phyloP scores from a whole-genome alignment of 495 filamentous ascomycete genomes.

The Recurvomyces mirabilis region DNA sequence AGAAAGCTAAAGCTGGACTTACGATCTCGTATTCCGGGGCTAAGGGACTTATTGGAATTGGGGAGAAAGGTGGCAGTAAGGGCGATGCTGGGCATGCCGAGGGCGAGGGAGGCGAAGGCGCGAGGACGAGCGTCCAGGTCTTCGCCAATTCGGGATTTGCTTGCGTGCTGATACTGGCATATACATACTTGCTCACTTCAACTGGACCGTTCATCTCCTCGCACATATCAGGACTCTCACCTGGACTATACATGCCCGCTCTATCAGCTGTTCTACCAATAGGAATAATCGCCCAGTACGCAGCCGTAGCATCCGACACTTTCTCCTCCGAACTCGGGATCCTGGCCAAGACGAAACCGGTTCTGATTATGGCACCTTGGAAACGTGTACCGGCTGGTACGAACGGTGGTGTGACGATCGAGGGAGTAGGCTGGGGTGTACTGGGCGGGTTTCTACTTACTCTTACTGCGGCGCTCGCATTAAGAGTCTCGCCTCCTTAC shows the following conservation, averaged over 20 bases:
- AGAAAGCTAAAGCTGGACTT: conserved; percentile 68
- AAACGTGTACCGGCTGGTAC: conserved; percentile 77
- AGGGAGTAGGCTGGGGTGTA: conserved; percentile 62
- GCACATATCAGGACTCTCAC: neutral
- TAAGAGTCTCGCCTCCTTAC: conserved; percentile 48
- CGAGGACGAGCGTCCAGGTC: conserved; percentile 79
- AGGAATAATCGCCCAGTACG: conserved; percentile 53
- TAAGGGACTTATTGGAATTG: no score
- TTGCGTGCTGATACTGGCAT: conserved; percentile 58
- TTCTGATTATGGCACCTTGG: conserved; percentile 74
- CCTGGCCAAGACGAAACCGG: conserved; percentile 59
- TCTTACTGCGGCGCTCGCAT: conserved; percentile 41
- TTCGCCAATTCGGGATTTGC: conserved; percentile 77
- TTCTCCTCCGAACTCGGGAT: conserved; percentile 95
- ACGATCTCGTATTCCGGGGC: conserved; percentile 63
- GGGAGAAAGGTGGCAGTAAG: no score
- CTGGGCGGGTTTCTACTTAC: conserved; percentile 65
- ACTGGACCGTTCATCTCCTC: conserved; percentile 19
- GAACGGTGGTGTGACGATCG: conserved; percentile 76
- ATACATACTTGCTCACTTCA: conserved; percentile 47
- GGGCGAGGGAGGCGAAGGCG: conserved; percentile 62
- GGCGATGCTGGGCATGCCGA: no score
- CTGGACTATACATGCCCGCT: conserved; percentile 5
- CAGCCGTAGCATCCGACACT: conserved; percentile 82
- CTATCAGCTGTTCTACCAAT: conserved; percentile 31